A percentile compares a stretch with the other conserved stretches of the same genome.
phyloP scores from a whole-genome alignment of 345 rosid genomes.

The Salix arbutifolia region DNA sequence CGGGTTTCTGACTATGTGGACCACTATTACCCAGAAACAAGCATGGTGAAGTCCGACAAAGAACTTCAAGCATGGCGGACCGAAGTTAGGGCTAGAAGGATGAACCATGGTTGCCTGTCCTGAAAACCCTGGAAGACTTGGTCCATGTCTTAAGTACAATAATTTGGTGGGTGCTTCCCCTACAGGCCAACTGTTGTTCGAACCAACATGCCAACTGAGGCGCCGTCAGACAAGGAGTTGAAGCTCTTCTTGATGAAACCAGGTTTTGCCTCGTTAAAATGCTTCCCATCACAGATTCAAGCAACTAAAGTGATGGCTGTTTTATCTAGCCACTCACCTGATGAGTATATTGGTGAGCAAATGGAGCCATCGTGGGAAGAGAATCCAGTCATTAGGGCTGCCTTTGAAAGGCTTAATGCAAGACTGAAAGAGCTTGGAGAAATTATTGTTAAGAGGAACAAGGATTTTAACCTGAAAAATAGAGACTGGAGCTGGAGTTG shows the following conservation, averaged over 20 bases:
- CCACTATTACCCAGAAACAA: conserved; percentile 30
- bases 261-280: conserved; percentile 16
- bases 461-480: conserved; percentile 6
- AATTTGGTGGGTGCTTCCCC: conserved; percentile 37
- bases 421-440: conserved; percentile 14
- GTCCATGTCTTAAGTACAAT: conserved; percentile 13
- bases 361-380: conserved; percentile 14
- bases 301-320: conserved; percentile 30
- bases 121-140: neutral
- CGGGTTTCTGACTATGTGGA: conserved; percentile 38
- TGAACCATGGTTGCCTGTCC: conserved; percentile 20
- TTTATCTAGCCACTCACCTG: conserved; percentile 18
- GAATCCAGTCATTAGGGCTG: conserved; percentile 5
- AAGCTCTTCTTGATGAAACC: conserved; percentile 35
- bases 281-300: conserved; percentile 44
- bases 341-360: conserved; percentile 14
- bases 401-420: conserved; percentile 17
- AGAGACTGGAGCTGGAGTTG: conserved; percentile 19
- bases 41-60: conserved; percentile 21
- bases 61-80: conserved; percentile 56
- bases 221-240: conserved; percentile 17
- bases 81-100: conserved; percentile 29
- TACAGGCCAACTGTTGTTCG: conserved; percentile 33
- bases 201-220: conserved; percentile 37
- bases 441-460: conserved; percentile 14